phyloP scores from a whole-genome alignment of 78 protist species.

The Dictyostelium intermedium region DNA sequence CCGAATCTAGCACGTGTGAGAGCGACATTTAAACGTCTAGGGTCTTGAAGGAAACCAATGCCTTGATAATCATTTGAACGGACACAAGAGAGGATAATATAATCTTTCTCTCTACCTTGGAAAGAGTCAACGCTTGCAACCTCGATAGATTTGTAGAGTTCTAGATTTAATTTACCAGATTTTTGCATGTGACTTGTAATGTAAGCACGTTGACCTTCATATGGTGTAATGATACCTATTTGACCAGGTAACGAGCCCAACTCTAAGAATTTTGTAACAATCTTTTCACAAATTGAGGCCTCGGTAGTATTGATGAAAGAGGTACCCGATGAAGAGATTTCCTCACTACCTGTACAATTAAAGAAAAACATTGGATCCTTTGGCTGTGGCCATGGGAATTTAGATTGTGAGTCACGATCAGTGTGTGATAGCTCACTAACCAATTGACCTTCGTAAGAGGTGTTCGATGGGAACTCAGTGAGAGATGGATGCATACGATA shows the following conservation, averaged over 20 bases:
- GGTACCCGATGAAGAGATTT: slow-evolving; percentile 96
- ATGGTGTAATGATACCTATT: slow-evolving; percentile 99
- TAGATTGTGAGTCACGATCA: slow-evolving; percentile 4
- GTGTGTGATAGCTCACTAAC: slow-evolving; percentile 64
- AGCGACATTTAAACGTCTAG: slow-evolving; percentile 99
- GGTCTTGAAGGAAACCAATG: slow-evolving; percentile 99
- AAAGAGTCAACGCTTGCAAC: slow-evolving; percentile 99
- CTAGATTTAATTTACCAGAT: slow-evolving; percentile 89
- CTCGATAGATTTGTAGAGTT: slow-evolving; percentile 91
- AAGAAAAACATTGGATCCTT: slow-evolving; percentile 97
- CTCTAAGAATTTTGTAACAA: slow-evolving; percentile 92
- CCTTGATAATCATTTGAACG: slow-evolving; percentile 98
- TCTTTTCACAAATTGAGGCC: slow-evolving; percentile 95
- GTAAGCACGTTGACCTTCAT: slow-evolving; percentile 99
- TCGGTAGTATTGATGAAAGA: slow-evolving; percentile 99
- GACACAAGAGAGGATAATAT: slow-evolving; percentile 99
- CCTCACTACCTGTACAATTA: slow-evolving; percentile 96
- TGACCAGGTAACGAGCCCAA: slow-evolving; percentile 94
- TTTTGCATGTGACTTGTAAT: slow-evolving; percentile 90
- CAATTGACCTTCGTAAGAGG: slow-evolving; percentile 99
- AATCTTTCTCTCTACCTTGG: slow-evolving; percentile 99
- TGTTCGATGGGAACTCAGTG: slow-evolving; percentile 96
- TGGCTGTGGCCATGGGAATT: slow-evolving; percentile 97
- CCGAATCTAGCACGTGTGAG: slow-evolving; percentile 99
- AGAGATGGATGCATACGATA: slow-evolving; percentile 99